Percentiles rank a stretch among this genome's conserved stretches.
These are phyloP conservation scores for Hypoxylon intermedium DNA, from an alignment of 495 filamentous ascomycete species.

Conservation along the genomic window DNA sequence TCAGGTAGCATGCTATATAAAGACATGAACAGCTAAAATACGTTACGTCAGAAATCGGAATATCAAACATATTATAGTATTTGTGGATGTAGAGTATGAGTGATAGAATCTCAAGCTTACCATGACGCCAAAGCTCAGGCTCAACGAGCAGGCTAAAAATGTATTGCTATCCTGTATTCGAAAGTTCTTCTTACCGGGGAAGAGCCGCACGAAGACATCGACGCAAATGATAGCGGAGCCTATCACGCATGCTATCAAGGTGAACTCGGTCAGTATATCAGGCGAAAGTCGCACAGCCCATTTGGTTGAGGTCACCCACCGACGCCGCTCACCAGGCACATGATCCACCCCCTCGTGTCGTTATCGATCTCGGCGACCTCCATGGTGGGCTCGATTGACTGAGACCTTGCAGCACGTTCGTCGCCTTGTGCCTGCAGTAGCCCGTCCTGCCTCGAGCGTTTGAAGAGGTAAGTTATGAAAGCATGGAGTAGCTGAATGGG, in stretches of 20 bases:
- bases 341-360: constrained; percentile 92
- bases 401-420: constrained; percentile 16
- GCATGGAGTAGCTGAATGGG: constrained; percentile 22
- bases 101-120: too few relatives aligned
- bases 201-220: constrained; percentile 73
- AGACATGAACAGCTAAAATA: constrained; percentile 81
- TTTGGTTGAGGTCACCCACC: constrained; percentile 52
- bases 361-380: constrained; percentile 63
- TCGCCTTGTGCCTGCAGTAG: constrained; percentile 27
- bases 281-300: constrained; percentile 11
- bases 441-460: constrained; percentile 21
- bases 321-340: constrained; percentile 83
- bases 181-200: constrained; percentile 78
- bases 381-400: constrained; percentile 42
- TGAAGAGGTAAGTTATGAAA: constrained; percentile 14
- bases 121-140: constrained; percentile 97
- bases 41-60: constrained; percentile 35
- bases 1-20: constrained; percentile 94
- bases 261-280: neutral
- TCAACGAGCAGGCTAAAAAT: constrained; percentile 87
- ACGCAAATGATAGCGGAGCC: constrained; percentile 87
- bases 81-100: too few relatives aligned
- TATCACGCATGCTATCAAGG: constrained; percentile 72
- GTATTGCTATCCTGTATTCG: constrained; percentile 86
- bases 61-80: too few relatives aligned